Base-by-base conservation (phyloP, 1,284 basidiomycete genomes). In the Rhodofomes roseus region DNA sequence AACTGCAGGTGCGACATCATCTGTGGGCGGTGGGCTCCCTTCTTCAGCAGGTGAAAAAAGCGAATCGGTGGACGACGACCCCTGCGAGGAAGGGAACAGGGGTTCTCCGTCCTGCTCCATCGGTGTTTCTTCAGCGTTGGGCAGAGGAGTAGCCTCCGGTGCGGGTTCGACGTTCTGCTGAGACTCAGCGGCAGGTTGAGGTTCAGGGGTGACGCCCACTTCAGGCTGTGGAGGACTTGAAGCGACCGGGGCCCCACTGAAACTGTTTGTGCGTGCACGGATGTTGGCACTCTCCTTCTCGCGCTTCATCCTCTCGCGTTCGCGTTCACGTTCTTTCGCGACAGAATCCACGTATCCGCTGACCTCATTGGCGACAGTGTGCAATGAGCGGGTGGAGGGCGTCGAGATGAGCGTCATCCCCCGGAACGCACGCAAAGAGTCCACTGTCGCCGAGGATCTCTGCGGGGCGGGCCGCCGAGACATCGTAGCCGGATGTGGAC, bases 321-420 rank as follows among this genome's bases (percentile, higher is more conserved):
- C 90, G 55, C 77, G 78, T 60, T 92, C 89, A 7, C 90, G 76
- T 62, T 91, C 89, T 60, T 82, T 82, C 1, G 84, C 85, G 2
- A 91, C 81, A 5, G 81, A 81, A 60, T 91, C 89, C 2, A 92
- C 86, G 66, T 87, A 92, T 1, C 75, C 76, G 25, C 83, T 82
- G 14, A 88, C 81, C 67, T 88, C 85, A 2, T 71, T 66, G 0
- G 85, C 86, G 5, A 85, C 78, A 2, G 70, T 73, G 16, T 74
- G 72, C 6, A 85, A 66, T 51, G 79, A 77, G 46, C 74, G 65
- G 40, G 63, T 56, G 46, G 65, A 64, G n/a, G 66, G 63, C 54
- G 59, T 66, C 39, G 59, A 59, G 0, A 62, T 56, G 31, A 65
- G 65, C 20, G 70, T 69, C 44, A 69, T 74, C 0, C 79, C 67